Evolutionary conservation across 208 protist species (phyloP).

Genomic region (Lotmaria passim): DNA sequence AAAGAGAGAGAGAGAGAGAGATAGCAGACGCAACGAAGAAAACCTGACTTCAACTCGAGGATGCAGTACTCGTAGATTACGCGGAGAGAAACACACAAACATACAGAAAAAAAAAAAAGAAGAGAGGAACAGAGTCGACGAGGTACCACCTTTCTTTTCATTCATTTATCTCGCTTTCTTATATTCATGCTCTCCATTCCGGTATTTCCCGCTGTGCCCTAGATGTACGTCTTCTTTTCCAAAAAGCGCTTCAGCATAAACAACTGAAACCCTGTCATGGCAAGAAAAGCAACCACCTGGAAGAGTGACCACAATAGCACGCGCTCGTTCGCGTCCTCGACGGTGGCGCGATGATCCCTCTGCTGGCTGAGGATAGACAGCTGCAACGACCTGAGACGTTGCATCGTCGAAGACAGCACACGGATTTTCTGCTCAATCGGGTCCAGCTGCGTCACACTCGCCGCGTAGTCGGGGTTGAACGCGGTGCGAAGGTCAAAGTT

Average conservation of each 20-base stretch:
- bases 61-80: no score
- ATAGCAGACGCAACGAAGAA: no score
- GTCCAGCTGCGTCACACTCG: constrained; percentile 47
- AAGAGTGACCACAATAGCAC: constrained; percentile 78
- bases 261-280: constrained; percentile 72
- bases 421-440: constrained; percentile 72
- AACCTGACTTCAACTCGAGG: no score
- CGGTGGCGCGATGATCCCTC: constrained; percentile 68
- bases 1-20: no score
- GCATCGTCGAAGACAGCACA: constrained; percentile 36
- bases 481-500: constrained; percentile 57
- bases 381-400: constrained; percentile 60
- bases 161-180: no score
- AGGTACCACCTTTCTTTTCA: no score
- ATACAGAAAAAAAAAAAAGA: no score
- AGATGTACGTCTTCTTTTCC: constrained; percentile 78
- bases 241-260: constrained; percentile 83
- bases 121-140: no score
- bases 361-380: constrained; percentile 52
- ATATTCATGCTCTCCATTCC: no score
- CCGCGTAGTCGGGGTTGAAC: constrained; percentile 32
- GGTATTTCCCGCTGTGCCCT: neutral
- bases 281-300: constrained; percentile 65
- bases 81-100: no score
- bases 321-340: constrained; percentile 62